A percentile compares a stretch with the other conserved stretches of the same genome.
Evolutionary conservation across 176 grass and related monocot genomes (phyloP).

Genomic region (Panicum miliaceum): DNA sequence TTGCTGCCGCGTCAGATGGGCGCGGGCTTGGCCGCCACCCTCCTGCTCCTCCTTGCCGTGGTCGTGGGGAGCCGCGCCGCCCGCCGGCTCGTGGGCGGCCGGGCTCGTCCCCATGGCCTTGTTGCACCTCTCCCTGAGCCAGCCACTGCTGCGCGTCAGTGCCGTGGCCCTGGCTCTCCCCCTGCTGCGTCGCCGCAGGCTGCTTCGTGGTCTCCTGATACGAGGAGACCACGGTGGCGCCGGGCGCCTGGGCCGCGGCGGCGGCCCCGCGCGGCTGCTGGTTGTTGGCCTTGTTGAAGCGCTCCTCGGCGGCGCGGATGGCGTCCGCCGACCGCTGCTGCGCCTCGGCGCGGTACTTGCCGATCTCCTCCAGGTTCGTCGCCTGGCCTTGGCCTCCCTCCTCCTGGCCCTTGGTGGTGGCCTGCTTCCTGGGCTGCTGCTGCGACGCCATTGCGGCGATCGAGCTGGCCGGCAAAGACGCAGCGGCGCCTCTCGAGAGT

Average conservation of each 20-base stretch:
- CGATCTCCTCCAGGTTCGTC: constrained; percentile 68
- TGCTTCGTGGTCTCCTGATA: constrained; percentile 30
- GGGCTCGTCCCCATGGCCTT: constrained; percentile 45
- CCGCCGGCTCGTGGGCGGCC: not conserved
- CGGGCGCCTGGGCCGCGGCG: constrained; percentile 27
- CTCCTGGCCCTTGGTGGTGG: constrained; percentile 23
- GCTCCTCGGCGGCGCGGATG: constrained; percentile 69
- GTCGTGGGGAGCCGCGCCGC: not conserved
- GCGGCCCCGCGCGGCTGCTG: constrained; percentile 32
- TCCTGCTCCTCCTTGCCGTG: constrained; percentile 20
- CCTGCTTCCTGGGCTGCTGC: constrained; percentile 45
- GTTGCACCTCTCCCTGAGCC: constrained; percentile 55
- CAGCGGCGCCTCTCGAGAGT: not conserved
- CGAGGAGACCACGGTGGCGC: constrained; percentile 23
- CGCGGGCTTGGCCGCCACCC: not conserved
- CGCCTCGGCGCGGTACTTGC: constrained; percentile 59
- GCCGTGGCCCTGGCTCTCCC: not conserved
- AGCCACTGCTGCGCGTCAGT: constrained; percentile 53
- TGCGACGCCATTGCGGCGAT: constrained; percentile 55
- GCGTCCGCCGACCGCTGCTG: constrained; percentile 79
- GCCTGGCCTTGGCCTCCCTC: constrained; percentile 22
- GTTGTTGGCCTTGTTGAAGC: constrained; percentile 61
- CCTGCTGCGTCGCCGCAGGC: not conserved
- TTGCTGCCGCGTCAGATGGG: constrained; percentile 34
- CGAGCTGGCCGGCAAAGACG: not conserved